A percentile compares a stretch with the other conserved stretches of the same genome.
Conservation (phyloP, 1,284 basidiomycete species). For the Sphaerobolus stellatus region DNA sequence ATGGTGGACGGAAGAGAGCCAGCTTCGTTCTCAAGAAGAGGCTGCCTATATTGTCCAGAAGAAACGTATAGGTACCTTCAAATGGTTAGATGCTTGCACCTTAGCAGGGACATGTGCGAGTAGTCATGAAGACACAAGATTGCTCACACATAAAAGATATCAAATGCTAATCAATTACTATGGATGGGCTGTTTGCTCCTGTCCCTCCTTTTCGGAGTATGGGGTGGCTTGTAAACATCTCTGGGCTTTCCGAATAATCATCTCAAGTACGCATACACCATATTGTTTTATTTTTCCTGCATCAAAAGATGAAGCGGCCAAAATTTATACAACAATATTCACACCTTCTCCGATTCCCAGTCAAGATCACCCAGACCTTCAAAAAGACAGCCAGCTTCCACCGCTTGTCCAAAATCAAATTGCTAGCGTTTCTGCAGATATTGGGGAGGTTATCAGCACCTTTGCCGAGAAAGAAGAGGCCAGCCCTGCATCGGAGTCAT, state of each 20-base stretch:
- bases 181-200: not conserved
- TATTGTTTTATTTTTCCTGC: not conserved
- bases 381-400: too few species aligned
- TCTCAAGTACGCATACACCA: not conserved
- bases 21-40: not conserved
- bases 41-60: not conserved
- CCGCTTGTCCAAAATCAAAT: too few species aligned
- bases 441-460: too few species aligned
- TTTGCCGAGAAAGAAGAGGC: too few species aligned
- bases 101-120: slow-evolving; percentile 1
- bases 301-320: not conserved
- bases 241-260: not conserved
- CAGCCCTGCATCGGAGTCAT: too few species aligned
- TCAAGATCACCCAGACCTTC: too few species aligned
- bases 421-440: too few species aligned
- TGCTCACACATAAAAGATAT: not conserved
- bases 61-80: not conserved
- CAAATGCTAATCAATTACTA: not conserved
- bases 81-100: not conserved
- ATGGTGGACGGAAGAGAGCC: not conserved
- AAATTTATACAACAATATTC: not conserved
- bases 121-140: not conserved
- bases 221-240: slow-evolving; percentile 3
- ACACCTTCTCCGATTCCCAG: too few species aligned
- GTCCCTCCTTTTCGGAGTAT: not conserved